Conservation (phyloP, 345 rosid species). For the Populus nigra region DNA sequence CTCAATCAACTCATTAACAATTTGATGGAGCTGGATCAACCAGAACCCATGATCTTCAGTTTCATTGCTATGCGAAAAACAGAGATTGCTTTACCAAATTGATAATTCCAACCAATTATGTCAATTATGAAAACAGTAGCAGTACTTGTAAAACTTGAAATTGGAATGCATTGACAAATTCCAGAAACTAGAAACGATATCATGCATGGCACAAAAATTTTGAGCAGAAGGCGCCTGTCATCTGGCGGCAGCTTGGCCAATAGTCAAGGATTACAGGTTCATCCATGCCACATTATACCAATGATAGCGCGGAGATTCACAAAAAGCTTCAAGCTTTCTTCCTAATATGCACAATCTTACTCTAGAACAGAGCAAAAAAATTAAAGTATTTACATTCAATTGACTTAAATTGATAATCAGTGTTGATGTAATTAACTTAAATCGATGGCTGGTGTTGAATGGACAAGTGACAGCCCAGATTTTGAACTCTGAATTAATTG, state of each 20-base stretch:
- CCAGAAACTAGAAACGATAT: background rate
- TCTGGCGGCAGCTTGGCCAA: background rate
- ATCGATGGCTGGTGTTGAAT: slow-evolving; percentile 7
- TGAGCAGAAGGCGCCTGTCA: slow-evolving; percentile 12
- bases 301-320: background rate
- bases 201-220: slow-evolving; percentile 7
- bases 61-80: background rate
- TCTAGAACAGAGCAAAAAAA: slow-evolving; percentile 7
- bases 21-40: too few relatives aligned
- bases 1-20: too few relatives aligned
- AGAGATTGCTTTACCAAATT: background rate
- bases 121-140: background rate
- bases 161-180: background rate
- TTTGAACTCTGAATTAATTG: background rate
- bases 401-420: slow-evolving; percentile 17
- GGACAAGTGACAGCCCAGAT: slow-evolving; percentile 9
- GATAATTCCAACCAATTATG: background rate
- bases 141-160: background rate
- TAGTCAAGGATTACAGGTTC: slow-evolving; percentile 8
- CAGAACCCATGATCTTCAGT: too few relatives aligned
- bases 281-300: background rate
- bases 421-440: slow-evolving; percentile 12
- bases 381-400: slow-evolving; percentile 44
- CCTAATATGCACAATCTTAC: slow-evolving; percentile 43
- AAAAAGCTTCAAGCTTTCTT: slow-evolving; percentile 18